Percentiles rank a stretch among this genome's conserved stretches.
Evolutionary conservation across 495 filamentous ascomycete genomes (phyloP).

Genomic region (Pseudomonodictys pantanalensis): DNA sequence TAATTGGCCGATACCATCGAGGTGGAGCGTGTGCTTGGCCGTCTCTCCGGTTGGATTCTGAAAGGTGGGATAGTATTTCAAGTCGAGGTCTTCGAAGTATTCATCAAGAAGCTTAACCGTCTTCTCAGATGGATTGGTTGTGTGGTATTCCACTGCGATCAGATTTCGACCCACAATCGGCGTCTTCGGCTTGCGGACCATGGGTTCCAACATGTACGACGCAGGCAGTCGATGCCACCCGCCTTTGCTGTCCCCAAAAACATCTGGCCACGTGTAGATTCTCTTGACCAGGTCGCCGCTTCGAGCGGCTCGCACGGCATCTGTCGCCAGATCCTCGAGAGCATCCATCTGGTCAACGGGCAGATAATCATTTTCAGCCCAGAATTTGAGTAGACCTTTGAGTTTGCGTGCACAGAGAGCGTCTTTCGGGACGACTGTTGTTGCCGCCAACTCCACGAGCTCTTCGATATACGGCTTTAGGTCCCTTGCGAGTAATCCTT

Average conservation of each 20-base stretch:
- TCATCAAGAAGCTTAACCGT: constrained; percentile 4
- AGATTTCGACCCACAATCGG: not conserved
- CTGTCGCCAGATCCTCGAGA: not conserved
- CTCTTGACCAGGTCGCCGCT: not conserved
- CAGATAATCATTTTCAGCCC: not conserved
- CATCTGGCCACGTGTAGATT: not conserved
- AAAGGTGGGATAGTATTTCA: not conserved
- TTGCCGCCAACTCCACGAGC: not conserved
- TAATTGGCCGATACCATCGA: constrained; percentile 3
- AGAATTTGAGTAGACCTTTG: constrained; percentile 3
- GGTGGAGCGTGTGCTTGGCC: not conserved
- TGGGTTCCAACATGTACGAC: constrained; percentile 4
- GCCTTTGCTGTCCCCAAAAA: constrained; percentile 1
- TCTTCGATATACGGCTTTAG: not conserved
- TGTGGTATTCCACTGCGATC: not conserved
- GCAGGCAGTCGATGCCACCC: constrained; percentile 9
- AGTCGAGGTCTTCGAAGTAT: constrained; percentile 10
- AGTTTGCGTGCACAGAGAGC: not conserved
- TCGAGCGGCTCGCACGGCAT: not conserved
- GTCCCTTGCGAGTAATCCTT: not conserved
- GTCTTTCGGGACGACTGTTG: not conserved
- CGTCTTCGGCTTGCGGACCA: not conserved
- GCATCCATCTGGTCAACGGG: not conserved
- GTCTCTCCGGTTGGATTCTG: constrained; percentile 8
- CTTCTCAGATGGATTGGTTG: not conserved